Base-by-base conservation (phyloP, 495 filamentous ascomycete genomes). In the Aspergillus bridgeri region DNA sequence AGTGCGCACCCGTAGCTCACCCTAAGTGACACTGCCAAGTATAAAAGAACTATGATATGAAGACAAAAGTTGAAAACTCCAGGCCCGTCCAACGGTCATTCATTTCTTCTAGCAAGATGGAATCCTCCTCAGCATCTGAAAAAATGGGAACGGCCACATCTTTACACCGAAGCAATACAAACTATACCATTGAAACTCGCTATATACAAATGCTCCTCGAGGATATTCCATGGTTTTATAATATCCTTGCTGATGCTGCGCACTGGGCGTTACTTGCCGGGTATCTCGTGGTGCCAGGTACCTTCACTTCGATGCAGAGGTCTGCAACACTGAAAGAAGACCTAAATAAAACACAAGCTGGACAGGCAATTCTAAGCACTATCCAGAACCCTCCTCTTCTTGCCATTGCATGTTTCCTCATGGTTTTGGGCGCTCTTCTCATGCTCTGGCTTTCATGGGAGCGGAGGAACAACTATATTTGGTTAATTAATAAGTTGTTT, bases 281-380 rank as follows among this genome's bases (percentile, higher is more conserved):
- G 5, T 74, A 70, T 60, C 57, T 76, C 22, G 63, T 74, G 11
- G 61, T 76, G 19, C 73, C 73, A 8, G 73, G 66, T 5, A 76
- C 70, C 18, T 76, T 74, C 51, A 71, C 65, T 50, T 65, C 60
- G 6, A 50, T 73, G 44, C 57, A 74, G 48, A 56, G 65, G 4
- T 60, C 57, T 20, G 5, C 18, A 48, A 58, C 27, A 42, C 49
- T 17, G 42, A 61, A 9, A 53, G 21, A 65, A 47, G 42, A 55
- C 19, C 47, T 65, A 33, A 27, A 49, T 9, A 45, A 53, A 13
- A 62, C 55, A 43, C 21, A 49, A 7, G 45, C 57, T 7, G 64
- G 59, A 18, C 38, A 53, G n/a, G 49, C 23, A n/a, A 52, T 65
- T 29, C 44, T 72, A 8, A 43, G 57, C 5, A 62, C 54, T 3